A percentile compares a stretch with the other conserved stretches of the same genome.
Evolutionary conservation across 192 early-diverging fungal genomes (phyloP).

Genomic region (Chytriomyces sp.): DNA sequence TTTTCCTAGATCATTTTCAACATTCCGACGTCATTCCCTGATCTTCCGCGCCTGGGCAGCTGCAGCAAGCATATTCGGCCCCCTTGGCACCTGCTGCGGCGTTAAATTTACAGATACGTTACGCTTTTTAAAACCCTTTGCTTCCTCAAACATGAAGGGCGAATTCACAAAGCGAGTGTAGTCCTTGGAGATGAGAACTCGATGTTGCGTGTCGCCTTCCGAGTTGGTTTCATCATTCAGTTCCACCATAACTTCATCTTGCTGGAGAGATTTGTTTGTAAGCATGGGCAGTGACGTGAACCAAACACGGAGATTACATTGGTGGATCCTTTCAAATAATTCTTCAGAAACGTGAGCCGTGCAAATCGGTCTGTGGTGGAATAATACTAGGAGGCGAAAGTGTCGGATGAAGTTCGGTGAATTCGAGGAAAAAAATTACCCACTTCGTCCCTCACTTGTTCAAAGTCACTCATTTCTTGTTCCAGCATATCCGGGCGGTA

Average conservation of each 20-base stretch:
- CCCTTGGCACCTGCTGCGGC: background rate
- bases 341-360: constrained; percentile 24
- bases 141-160: no score
- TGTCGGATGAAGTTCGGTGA: background rate
- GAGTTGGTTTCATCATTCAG: constrained; percentile 8
- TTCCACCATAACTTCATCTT: constrained; percentile 12
- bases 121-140: no score
- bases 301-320: constrained; percentile 1
- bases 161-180: constrained; percentile 20
- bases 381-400: constrained; percentile 8
- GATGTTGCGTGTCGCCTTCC: constrained; percentile 13
- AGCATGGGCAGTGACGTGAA: background rate
- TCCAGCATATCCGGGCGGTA: constrained; percentile 18
- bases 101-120: background rate
- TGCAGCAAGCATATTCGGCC: background rate
- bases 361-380: constrained; percentile 23
- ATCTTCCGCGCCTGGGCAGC: background rate
- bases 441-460: constrained; percentile 19
- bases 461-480: constrained; percentile 22
- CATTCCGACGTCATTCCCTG: background rate
- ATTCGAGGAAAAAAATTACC: background rate
- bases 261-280: background rate
- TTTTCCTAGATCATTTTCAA: background rate
- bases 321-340: constrained; percentile 25
- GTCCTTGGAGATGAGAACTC: constrained; percentile 13